A percentile compares a stretch with the other conserved stretches of the same genome.
These are phyloP conservation scores for Ciborinia camelliae DNA, from an alignment of 2,329 filamentous ascomycete genomes.

Conservation along the genomic window DNA sequence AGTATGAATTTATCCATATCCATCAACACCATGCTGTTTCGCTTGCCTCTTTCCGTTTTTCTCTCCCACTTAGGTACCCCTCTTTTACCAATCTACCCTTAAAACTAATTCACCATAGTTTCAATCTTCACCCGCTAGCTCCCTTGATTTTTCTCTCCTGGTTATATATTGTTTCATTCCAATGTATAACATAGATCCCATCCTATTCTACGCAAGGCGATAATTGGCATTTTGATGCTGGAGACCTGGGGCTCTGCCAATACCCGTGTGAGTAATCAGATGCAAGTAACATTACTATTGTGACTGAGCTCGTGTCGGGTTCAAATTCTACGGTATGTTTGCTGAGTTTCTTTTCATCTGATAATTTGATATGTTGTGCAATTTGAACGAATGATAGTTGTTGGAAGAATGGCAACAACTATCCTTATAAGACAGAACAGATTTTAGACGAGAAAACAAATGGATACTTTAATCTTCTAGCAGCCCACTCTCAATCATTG, in stretches of 20 bases:
- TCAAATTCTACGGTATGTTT: too few species aligned
- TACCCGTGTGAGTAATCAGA: too few species aligned
- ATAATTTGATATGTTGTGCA: not conserved
- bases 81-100: not conserved
- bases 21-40: not conserved
- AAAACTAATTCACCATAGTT: not conserved
- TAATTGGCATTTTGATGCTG: too few species aligned
- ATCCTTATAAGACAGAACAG: fast-evolving
- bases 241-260: too few species aligned
- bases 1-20: too few species aligned
- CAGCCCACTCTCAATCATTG: not conserved
- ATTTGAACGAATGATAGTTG: not conserved
- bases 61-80: not conserved
- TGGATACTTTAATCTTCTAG: fast-evolving
- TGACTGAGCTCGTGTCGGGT: too few species aligned
- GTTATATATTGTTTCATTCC: not conserved
- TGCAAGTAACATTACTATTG: too few species aligned
- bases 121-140: not conserved
- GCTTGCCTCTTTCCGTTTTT: not conserved
- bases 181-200: not conserved
- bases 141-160: not conserved
- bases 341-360: not conserved
- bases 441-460: not conserved
- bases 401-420: too few species aligned
- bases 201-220: not conserved